phyloP scores from a whole-genome alignment of 2,329 filamentous ascomycete species.

The Aureobasidium sp. region DNA sequence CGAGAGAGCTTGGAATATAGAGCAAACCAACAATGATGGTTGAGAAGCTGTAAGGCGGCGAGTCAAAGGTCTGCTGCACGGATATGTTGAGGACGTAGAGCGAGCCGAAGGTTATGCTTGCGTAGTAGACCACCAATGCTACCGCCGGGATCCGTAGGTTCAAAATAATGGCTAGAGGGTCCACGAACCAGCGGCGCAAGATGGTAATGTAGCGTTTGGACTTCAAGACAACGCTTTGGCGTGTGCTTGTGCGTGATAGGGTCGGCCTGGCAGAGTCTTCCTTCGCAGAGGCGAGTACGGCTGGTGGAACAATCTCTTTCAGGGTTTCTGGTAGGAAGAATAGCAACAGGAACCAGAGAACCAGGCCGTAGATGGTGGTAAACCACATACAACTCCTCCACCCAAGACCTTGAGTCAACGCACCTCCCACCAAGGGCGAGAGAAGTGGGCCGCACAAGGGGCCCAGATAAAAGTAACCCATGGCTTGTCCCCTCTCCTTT shows the following conservation, averaged over 20 bases:
- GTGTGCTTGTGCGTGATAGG: conserved; percentile 49
- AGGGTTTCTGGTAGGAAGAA: conserved; percentile 62
- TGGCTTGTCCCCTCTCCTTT: conserved; percentile 65
- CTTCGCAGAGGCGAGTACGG: conserved; percentile 25
- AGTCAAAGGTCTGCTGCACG: conserved; percentile 62
- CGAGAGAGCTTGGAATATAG: conserved; percentile 68
- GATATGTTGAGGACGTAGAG: conserved; percentile 75
- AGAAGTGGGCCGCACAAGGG: conserved; percentile 68
- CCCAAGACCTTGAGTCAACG: conserved; percentile 58
- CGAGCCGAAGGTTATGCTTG: conserved; percentile 65
- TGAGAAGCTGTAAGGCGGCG: conserved; percentile 59
- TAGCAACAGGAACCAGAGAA: conserved; percentile 50
- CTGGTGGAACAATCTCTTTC: conserved; percentile 25
- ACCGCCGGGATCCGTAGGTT: conserved; percentile 71
- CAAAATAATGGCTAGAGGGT: conserved; percentile 63
- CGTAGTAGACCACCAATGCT: conserved; percentile 64
- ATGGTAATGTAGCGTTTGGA: conserved; percentile 48
- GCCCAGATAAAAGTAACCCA: conserved; percentile 77
- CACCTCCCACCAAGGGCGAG: conserved; percentile 70
- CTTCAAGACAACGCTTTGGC: conserved; percentile 53
- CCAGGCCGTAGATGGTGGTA: conserved; percentile 60
- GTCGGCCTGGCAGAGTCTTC: conserved; percentile 17
- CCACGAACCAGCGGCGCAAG: conserved; percentile 58
- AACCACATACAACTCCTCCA: conserved; percentile 80
- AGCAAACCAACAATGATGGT: conserved; percentile 65